phyloP scores from a whole-genome alignment of 140 eudicot species.

The Oenanthe javanica region DNA sequence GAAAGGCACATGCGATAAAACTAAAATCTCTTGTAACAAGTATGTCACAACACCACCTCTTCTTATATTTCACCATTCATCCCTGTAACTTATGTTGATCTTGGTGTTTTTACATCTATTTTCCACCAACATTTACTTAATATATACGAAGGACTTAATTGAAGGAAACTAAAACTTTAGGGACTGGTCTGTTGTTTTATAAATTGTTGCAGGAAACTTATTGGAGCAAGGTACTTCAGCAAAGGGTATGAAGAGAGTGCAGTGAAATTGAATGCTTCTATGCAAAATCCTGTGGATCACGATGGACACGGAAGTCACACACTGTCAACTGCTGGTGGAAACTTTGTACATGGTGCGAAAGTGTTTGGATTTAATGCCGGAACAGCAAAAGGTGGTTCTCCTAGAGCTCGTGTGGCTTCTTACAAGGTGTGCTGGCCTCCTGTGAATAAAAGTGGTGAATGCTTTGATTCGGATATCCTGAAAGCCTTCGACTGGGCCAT shows the following conservation, averaged over 20 bases:
- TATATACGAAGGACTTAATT: background rate
- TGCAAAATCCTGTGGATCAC: conserved; percentile 22
- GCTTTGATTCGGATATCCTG: conserved; percentile 25
- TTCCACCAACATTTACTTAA: background rate
- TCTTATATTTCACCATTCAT: background rate
- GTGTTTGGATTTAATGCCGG: conserved; percentile 14
- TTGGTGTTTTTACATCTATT: background rate
- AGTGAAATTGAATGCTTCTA: background rate
- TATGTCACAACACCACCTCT: background rate
- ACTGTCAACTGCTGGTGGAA: conserved; percentile 39
- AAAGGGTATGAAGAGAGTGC: conserved; percentile 15
- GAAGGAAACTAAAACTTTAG: background rate
- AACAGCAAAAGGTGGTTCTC: conserved; percentile 41
- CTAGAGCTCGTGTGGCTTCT: conserved; percentile 33
- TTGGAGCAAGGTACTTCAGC: conserved; percentile 42
- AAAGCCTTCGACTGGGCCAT: conserved; percentile 38
- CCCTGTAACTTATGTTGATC: background rate
- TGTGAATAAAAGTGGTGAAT: conserved; percentile 23
- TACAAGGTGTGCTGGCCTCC: conserved; percentile 39
- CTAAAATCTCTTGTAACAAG: conserved; percentile 33
- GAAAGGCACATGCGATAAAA: conserved; percentile 26
- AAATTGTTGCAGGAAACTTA: conserved; percentile 27
- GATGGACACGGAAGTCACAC: conserved; percentile 43
- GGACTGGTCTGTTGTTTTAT: background rate
- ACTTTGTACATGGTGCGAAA: conserved; percentile 20